Conservation (phyloP, 2,329 filamentous ascomycete species). For the Phoma herbarum region DNA sequence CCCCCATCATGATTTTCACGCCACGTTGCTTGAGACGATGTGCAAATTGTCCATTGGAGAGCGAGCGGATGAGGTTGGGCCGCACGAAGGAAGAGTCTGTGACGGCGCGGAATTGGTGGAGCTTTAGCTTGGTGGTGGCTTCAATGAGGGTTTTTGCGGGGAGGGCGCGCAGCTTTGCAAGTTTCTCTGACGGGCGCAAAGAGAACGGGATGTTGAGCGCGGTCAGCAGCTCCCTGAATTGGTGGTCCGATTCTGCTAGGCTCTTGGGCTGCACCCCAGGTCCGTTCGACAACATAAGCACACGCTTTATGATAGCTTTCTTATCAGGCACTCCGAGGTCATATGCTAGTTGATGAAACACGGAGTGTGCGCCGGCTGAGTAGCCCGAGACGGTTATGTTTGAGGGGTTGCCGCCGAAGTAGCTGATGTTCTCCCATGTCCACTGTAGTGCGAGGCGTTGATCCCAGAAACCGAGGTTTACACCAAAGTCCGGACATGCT, state of each 20-base stretch:
- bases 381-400: conserved; percentile 66
- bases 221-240: conserved; percentile 62
- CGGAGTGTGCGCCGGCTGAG: conserved; percentile 65
- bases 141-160: conserved; percentile 54
- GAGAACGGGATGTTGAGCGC: conserved; percentile 55
- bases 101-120: conserved; percentile 65
- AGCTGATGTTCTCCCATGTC: conserved; percentile 60
- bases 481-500: conserved; percentile 42
- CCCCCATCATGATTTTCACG: conserved; percentile 62
- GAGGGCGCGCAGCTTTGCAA: conserved; percentile 55
- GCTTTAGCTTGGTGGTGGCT: conserved; percentile 53
- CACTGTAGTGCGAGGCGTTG: conserved; percentile 65
- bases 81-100: conserved; percentile 61
- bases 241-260: conserved; percentile 57
- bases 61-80: conserved; percentile 54
- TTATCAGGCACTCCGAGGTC: conserved; percentile 60
- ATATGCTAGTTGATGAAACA: conserved; percentile 66
- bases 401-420: conserved; percentile 61
- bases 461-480: conserved; percentile 67
- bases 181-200: conserved; percentile 55
- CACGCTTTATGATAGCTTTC: conserved; percentile 60
- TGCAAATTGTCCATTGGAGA: conserved; percentile 61
- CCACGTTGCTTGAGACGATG: conserved; percentile 55
- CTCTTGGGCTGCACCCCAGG: conserved; percentile 63
- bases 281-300: conserved; percentile 64